Percentiles rank a stretch among this genome's conserved stretches.
Conservation (phyloP, 2,329 filamentous ascomycete species). For the Fusarium domesticum region DNA sequence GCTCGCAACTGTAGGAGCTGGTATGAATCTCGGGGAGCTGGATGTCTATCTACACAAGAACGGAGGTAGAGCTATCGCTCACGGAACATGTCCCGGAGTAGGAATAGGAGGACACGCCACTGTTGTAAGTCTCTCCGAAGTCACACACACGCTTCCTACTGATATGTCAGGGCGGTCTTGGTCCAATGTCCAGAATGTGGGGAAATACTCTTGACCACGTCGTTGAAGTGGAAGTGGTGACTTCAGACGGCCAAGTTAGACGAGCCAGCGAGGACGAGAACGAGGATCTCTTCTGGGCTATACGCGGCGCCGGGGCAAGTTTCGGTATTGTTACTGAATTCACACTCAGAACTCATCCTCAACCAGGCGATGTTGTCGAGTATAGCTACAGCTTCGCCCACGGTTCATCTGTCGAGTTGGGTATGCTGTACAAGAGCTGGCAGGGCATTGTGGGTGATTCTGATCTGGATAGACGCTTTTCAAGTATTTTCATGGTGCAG, state of each 20-base stretch:
- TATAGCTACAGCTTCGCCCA: slow-evolving; percentile 56
- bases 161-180: slow-evolving; percentile 49
- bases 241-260: slow-evolving; percentile 51
- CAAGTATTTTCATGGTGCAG: slow-evolving; percentile 53
- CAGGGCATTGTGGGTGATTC: slow-evolving; percentile 55
- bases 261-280: slow-evolving; percentile 47
- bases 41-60: slow-evolving; percentile 48
- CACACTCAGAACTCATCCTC: slow-evolving; percentile 52
- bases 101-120: slow-evolving; percentile 59
- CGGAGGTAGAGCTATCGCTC: slow-evolving; percentile 55
- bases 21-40: slow-evolving; percentile 51
- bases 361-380: slow-evolving; percentile 54
- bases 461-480: slow-evolving; percentile 55
- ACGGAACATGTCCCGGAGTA: slow-evolving; percentile 58
- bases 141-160: background rate
- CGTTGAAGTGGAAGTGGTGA: slow-evolving; percentile 47
- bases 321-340: slow-evolving; percentile 59
- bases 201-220: slow-evolving; percentile 55
- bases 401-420: slow-evolving; percentile 46
- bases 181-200: slow-evolving; percentile 59
- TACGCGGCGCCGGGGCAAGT: slow-evolving; percentile 55
- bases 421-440: slow-evolving; percentile 54
- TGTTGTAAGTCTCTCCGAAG: slow-evolving; percentile 41
- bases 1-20: slow-evolving; percentile 54
- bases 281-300: slow-evolving; percentile 53